A percentile compares a stretch with the other conserved stretches of the same genome.
Conservation (phyloP, 345 rosid genomes). For the rapeseed (Brassica napus) region Da-Ae NC_063438.1:20227001-20227500, state of each 20-base stretch:
- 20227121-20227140: background rate
- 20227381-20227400: constrained; percentile 90
- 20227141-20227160: background rate
- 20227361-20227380: background rate
- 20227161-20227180: background rate
- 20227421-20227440: constrained; percentile 69
- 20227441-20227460: constrained; percentile 59
- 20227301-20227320: constrained; percentile 48
- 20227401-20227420: constrained; percentile 80
- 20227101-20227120: too few species aligned
- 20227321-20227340: background rate
- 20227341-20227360: background rate
- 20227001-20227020: too few species aligned
- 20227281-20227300: constrained; percentile 89
- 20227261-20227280: constrained; percentile 59
- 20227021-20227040: too few species aligned
- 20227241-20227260: constrained; percentile 64
- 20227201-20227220: constrained; percentile 56
- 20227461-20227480: constrained; percentile 61
- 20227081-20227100: too few species aligned
- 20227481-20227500: constrained; percentile 49
- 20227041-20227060: too few species aligned
- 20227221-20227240: constrained; percentile 70
- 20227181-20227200: constrained; percentile 41
- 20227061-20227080: too few species aligned